phyloP scores from a whole-genome alignment of 2,329 filamentous ascomycete genomes.

The Clarireedia homoeocarpa region DNA sequence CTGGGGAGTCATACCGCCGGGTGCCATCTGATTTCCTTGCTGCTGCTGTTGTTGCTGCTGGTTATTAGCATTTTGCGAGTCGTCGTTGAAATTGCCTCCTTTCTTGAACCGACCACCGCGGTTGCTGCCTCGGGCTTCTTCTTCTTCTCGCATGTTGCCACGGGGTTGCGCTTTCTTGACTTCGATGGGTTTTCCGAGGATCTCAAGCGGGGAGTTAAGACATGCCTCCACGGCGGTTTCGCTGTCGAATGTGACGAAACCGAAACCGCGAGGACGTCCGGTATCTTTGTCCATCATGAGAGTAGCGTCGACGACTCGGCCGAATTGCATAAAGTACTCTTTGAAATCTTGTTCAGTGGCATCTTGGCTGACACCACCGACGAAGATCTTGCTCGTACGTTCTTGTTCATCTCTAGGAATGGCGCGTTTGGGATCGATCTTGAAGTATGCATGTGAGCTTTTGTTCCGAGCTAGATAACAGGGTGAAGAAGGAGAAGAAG shows the following conservation, averaged over 20 bases:
- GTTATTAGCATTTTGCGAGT: slow-evolving; percentile 35
- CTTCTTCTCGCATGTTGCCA: slow-evolving; percentile 88
- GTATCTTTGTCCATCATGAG: slow-evolving; percentile 99
- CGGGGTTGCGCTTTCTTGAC: slow-evolving; percentile 96
- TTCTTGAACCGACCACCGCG: slow-evolving; percentile 50
- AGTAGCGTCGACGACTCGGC: slow-evolving; percentile 91
- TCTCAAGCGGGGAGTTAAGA: slow-evolving; percentile 75
- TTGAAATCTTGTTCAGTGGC: slow-evolving; percentile 94
- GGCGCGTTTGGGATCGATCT: slow-evolving; percentile 94
- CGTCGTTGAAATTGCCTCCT: slow-evolving; percentile 35
- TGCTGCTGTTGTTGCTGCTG: slow-evolving; percentile 20
- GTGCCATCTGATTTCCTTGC: slow-evolving; percentile 31
- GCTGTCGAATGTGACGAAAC: slow-evolving; percentile 96
- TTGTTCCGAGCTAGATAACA: slow-evolving; percentile 26
- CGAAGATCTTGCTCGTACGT: slow-evolving; percentile 97
- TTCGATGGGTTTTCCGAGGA: slow-evolving; percentile 92
- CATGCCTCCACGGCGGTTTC: slow-evolving; percentile 92
- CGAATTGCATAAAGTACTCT: slow-evolving; percentile 94
- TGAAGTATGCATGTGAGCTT: slow-evolving; percentile 16
- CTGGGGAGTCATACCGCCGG: slow-evolving; percentile 77
- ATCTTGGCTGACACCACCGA: slow-evolving; percentile 94
- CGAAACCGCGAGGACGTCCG: slow-evolving; percentile 90
- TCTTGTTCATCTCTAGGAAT: slow-evolving; percentile 98
- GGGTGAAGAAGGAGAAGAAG: neutral
- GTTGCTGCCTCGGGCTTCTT: slow-evolving; percentile 53